These are phyloP conservation scores for Populus tomentosa DNA, from an alignment of 441 rosid genomes.

Conservation along the genomic window DNA sequence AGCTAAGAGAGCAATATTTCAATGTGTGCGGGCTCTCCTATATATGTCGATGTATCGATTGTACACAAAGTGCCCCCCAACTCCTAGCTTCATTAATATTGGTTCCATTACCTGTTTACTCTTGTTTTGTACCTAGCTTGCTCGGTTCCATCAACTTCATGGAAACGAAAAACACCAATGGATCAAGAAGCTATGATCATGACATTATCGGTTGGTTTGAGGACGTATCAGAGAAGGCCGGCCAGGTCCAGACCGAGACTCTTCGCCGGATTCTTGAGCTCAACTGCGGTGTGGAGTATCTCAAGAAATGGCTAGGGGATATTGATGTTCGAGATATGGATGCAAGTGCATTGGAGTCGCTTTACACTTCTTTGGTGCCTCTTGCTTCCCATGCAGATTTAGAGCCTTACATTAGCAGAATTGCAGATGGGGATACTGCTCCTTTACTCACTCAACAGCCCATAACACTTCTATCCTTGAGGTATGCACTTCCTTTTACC, in stretches of 20 bases:
- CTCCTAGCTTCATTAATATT: background rate
- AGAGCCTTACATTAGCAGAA: constrained; percentile 70
- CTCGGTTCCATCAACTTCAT: background rate
- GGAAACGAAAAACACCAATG: background rate
- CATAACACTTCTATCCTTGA: constrained; percentile 62
- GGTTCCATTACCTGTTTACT: background rate
- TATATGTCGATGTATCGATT: background rate
- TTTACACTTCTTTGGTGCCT: constrained; percentile 65
- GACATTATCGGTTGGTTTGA: constrained; percentile 71
- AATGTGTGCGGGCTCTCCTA: background rate
- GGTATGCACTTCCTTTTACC: constrained; percentile 29
- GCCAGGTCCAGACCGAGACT: constrained; percentile 52
- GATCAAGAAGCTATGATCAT: background rate
- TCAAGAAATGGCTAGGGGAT: constrained; percentile 56
- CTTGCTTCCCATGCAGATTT: constrained; percentile 79
- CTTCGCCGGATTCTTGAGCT: constrained; percentile 62
- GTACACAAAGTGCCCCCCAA: background rate
- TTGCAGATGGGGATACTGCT: constrained; percentile 74
- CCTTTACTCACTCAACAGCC: constrained; percentile 70
- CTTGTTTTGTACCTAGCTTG: background rate
- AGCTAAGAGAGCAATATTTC: background rate
- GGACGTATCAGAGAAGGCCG: constrained; percentile 43
- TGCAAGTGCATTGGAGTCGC: constrained; percentile 47
- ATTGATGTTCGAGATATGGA: constrained; percentile 44
- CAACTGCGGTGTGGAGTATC: constrained; percentile 59